Percentiles rank a stretch among this genome's conserved stretches.
Conservation (phyloP, 495 filamentous ascomycete genomes). For the Aspergillus sclerotiicarbonarius region DNA sequence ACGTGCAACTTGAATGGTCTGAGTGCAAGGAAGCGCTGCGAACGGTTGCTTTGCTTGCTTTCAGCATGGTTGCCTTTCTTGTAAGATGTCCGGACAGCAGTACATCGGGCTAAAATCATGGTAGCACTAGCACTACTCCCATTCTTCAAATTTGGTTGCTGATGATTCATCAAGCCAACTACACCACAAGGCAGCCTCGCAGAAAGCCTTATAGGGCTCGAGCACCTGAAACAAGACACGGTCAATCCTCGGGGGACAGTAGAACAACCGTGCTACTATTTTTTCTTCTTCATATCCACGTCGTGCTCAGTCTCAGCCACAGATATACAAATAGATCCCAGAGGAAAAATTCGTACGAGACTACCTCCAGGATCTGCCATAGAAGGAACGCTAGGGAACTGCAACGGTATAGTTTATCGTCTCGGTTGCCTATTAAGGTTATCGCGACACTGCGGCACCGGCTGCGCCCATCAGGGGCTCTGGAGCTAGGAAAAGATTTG, state of each 20-base stretch:
- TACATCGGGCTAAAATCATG: too few relatives aligned
- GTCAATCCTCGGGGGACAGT: too few relatives aligned
- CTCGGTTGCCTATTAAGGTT: conserved; percentile 7
- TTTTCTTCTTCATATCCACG: too few relatives aligned
- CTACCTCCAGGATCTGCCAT: neutral
- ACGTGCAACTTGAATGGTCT: neutral
- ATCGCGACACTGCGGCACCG: neutral
- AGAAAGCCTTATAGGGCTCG: too few relatives aligned
- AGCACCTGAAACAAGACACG: too few relatives aligned
- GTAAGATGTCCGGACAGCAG: too few relatives aligned
- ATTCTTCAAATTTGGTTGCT: too few relatives aligned
- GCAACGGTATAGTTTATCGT: conserved; percentile 1
- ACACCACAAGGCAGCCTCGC: too few relatives aligned
- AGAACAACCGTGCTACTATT: too few relatives aligned
- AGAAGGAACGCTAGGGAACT: neutral
- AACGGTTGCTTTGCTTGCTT: neutral
- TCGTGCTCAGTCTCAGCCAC: neutral
- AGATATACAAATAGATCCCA: neutral
- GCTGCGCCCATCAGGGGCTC: neutral
- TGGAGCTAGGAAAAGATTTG: neutral
- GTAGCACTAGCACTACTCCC: too few relatives aligned
- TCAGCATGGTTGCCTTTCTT: neutral
- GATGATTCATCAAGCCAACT: too few relatives aligned
- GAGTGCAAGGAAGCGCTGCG: neutral
- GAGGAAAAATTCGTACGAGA: neutral